Base-by-base conservation (phyloP, 2,329 filamentous ascomycete species). In the Colletotrichum coccodes region DNA sequence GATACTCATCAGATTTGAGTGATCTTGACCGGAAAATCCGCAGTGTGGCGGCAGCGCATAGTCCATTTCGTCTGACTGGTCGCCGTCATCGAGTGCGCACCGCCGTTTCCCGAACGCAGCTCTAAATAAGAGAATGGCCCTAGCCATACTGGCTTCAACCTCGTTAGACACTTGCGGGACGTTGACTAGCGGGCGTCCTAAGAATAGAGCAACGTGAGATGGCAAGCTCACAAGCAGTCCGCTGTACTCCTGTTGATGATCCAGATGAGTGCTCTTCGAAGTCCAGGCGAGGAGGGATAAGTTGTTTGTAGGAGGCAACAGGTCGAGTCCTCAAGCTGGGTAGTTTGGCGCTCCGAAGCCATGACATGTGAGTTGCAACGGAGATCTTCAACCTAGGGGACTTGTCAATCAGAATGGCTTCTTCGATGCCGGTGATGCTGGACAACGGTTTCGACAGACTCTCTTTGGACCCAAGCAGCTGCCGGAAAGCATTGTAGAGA, bases 321-420 rank as follows among this genome's bases (percentile, higher is more conserved):
- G 0, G 75, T 75, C 11, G 68, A 54, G 60, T 77, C 75, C 49
- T 76, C 71, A 38, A 47, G 1, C 3, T 71, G 60, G 3, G 69
- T 75, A 3, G 72, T 76, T 50, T 70, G 28, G 9, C 75, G 66
- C 5, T 53, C 63, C 0, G 75, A 68, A 40, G 72, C 73, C 75
- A 78, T 7, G 71, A 75, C 75, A 76, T 78, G 57, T 72, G 72
- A 8, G 64, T 47, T 4, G 74, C 72, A 12, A 75, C 61, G 59
- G 72, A 71, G 30, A 60, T n/a, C 4, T 53, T n/a, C 14, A 14
- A 12, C 6, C 30, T 21, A 0, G 44, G 30, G 3, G 49, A 42
- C 40, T 49, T 60, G 9, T 28, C 46, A 12, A 14, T 11, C 1
- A 59, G 34, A 3, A 59, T 16, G 4, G 5, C 28, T 14, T 26